Percentiles rank a stretch among this genome's conserved stretches.
These are phyloP conservation scores for Byssochlamys sp. DNA, from an alignment of 2,329 filamentous ascomycete genomes.

Conservation along the genomic window DNA sequence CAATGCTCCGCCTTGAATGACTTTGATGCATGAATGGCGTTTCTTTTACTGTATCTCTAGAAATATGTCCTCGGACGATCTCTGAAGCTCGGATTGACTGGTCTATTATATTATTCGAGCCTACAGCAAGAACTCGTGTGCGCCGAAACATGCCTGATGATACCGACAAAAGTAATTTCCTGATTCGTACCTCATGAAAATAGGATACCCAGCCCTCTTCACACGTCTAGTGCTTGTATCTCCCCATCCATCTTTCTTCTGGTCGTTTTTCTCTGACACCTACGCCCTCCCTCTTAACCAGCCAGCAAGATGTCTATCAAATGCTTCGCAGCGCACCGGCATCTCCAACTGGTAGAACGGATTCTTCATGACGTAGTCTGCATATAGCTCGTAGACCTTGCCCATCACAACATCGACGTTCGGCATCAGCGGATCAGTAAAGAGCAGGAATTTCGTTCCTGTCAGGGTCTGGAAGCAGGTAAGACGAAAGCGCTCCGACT, in stretches of 20 bases:
- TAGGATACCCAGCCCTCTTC: neutral
- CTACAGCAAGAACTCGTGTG: neutral
- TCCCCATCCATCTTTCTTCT: neutral
- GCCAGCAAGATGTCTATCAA: constrained; percentile 73
- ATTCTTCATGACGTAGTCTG: constrained; percentile 98
- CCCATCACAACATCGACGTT: constrained; percentile 77
- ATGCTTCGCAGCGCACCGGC: constrained; percentile 89
- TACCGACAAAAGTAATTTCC: neutral
- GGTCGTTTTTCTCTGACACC: constrained; percentile 3
- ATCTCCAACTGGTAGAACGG: constrained; percentile 97
- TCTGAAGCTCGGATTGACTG: neutral
- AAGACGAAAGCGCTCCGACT: constrained; percentile 86
- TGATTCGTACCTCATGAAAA: neutral
- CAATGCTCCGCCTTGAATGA: constrained; percentile 15
- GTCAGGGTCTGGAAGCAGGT: constrained; percentile 94
- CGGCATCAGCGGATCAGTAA: constrained; percentile 76
- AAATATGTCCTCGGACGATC: neutral
- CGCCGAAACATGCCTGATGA: neutral
- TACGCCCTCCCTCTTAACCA: constrained; percentile 60
- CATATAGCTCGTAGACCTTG: constrained; percentile 86
- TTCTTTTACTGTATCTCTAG: constrained; percentile 14
- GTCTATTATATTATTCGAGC: constrained; percentile 11
- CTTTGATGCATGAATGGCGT: constrained; percentile 23
- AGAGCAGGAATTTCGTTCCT: constrained; percentile 88
- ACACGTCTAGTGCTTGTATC: neutral